Evolutionary conservation across 441 rosid genomes (phyloP), one percentile per base, ranked within the genome.

Genomic region (Populus trichocarpa): DNA sequence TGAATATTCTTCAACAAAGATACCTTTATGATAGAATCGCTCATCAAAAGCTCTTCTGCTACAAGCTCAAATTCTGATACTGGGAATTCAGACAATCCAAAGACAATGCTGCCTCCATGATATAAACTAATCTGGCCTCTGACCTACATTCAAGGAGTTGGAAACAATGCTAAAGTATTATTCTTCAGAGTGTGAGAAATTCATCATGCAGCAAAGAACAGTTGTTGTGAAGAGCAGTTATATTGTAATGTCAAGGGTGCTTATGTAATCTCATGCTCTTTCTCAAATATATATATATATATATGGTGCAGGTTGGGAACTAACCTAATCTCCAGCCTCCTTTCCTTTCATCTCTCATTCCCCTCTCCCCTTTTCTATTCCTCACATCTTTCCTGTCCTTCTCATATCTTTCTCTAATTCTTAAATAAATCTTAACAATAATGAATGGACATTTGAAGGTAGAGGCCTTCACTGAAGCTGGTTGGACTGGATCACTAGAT

Each of bases 31-130:
- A 94, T 79, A 53, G 99, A 94, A 86, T 96, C 87, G 77, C 99
- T 96, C 99, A 96, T 93, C 84, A 96, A 77, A 82, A 96, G 96
- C 82, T 96, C 99, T 87, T 96, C 99, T 8, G 98, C 99, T n/a
- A 91, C 95, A 75, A 96, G 97, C 86, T 96, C 99, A 91, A 96
- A 96, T 87, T 96, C 99, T 80, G 99, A 96, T 70, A 94, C 88
- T 76, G 99, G 98, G 83, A 77, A 94, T 22, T 83, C 87, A 70
- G 94, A 89, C 88, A 96, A 85, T 77, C 99, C 99, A 85, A 96
- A 96, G 79, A 86, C 88, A 76, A 96, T 91, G 86, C 89, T 88
- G 84, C 98, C 93, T 83, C 98, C 98, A 74, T 91, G 82, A 79
- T 93, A 93, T 71, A 91, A 86, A 79, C 98, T 92, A 75, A 96